Conservation (phyloP, 75 land plant genomes). For the Sequoia sempervirens region DNA sequence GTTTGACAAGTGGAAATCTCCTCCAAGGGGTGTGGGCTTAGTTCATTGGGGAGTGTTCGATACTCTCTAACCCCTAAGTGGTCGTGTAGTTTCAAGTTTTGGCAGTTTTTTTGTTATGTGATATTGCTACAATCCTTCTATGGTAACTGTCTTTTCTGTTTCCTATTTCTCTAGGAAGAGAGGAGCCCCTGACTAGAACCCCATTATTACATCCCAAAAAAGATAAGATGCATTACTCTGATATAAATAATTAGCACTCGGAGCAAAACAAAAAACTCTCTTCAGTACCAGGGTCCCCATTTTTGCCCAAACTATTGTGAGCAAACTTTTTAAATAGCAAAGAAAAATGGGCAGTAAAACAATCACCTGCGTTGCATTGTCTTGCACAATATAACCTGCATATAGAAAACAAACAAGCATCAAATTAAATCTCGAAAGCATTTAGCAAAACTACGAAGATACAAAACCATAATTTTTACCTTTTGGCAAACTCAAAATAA, state of each 20-base stretch:
- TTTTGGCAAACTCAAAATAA: no score
- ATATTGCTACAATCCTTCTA: no score
- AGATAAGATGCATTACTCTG: background rate
- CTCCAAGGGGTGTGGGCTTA: no score
- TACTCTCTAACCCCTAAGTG: no score
- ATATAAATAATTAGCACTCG: background rate
- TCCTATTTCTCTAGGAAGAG: no score
- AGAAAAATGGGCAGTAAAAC: background rate
- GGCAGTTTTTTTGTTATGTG: no score
- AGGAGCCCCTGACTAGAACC: no score
- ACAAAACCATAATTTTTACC: background rate
- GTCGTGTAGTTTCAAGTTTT: no score
- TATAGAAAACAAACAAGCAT: background rate
- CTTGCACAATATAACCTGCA: conserved; percentile 2
- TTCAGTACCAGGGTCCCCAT: background rate
- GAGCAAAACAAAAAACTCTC: background rate
- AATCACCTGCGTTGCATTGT: background rate
- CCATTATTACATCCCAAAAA: no score
- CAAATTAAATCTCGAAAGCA: background rate
- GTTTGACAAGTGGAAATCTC: no score
- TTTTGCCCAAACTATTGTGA: background rate
- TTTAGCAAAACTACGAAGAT: background rate
- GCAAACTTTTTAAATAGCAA: background rate
- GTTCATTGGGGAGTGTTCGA: no score
- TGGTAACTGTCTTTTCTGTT: no score